These are phyloP conservation scores for Roridomyces roridus DNA, from an alignment of 768 basidiomycete species.

Conservation along the genomic window DNA sequence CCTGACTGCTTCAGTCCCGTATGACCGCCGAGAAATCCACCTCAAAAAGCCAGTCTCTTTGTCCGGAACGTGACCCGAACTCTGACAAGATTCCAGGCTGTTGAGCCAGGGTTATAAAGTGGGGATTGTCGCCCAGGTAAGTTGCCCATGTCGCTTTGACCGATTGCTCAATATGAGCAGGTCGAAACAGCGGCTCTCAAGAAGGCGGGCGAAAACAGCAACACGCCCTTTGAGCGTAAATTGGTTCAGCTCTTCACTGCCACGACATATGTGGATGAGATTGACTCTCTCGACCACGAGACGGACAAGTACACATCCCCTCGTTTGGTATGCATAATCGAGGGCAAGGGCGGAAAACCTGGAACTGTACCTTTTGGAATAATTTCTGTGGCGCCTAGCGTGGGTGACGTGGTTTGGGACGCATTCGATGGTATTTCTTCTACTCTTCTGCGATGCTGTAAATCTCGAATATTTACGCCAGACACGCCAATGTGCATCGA, in stretches of 20 bases:
- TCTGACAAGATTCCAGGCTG: slow-evolving; percentile 49
- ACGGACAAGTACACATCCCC: slow-evolving; percentile 62
- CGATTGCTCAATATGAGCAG: slow-evolving; percentile 48
- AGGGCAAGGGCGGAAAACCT: slow-evolving; percentile 50
- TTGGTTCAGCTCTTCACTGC: slow-evolving; percentile 85
- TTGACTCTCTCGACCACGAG: slow-evolving; percentile 69
- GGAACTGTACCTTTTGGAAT: slow-evolving; percentile 63
- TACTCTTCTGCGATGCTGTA: not conserved
- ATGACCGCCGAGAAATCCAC: slow-evolving; percentile 70
- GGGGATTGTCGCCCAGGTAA: slow-evolving; percentile 59
- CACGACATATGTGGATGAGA: slow-evolving; percentile 84
- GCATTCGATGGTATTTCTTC: slow-evolving; percentile 78
- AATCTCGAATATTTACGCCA: slow-evolving; percentile 31
- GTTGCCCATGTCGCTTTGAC: no score
- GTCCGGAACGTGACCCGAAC: not conserved
- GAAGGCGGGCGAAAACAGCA: slow-evolving; percentile 78
- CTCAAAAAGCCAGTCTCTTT: slow-evolving; percentile 68
- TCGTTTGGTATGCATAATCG: slow-evolving; percentile 75
- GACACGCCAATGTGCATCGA: slow-evolving; percentile 88
- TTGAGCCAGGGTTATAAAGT: slow-evolving; percentile 83
- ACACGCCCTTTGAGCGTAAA: slow-evolving; percentile 73
- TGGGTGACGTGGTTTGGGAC: slow-evolving; percentile 95
- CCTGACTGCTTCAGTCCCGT: slow-evolving; percentile 75
- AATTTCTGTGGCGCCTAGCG: slow-evolving; percentile 82
- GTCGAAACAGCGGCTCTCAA: slow-evolving; percentile 90